Percentiles rank a stretch among this genome's conserved stretches.
phyloP scores from a whole-genome alignment of 257 asterid genomes.

The Solanum lycopersicoides region DNA sequence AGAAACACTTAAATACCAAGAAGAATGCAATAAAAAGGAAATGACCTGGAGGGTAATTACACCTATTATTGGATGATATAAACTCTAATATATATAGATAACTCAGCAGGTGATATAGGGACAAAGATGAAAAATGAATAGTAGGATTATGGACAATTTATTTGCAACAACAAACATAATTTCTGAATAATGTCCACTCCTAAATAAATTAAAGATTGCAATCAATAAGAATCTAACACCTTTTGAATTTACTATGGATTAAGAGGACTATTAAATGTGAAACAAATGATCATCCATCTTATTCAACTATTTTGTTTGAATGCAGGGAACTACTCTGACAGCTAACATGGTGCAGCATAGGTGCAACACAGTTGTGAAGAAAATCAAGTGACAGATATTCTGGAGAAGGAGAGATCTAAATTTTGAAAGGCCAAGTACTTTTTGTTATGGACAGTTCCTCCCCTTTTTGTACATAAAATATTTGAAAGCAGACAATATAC shows the following conservation, averaged over 20 bases:
- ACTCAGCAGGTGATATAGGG: not conserved
- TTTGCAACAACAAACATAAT: not conserved
- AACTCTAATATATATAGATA: not conserved
- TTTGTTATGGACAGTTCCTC: not conserved
- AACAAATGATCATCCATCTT: not conserved
- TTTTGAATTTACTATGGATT: not conserved
- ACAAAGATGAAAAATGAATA: not conserved
- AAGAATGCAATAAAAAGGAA: not conserved
- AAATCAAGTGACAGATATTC: not conserved
- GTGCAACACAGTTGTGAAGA: not conserved
- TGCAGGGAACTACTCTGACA: not conserved
- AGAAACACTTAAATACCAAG: too few species aligned
- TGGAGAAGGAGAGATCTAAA: not conserved
- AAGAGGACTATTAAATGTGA: not conserved
- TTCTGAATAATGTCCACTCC: not conserved
- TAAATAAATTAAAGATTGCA: not conserved
- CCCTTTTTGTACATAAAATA: not conserved
- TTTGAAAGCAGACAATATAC: not conserved
- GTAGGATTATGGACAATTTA: not conserved
- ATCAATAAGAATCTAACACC: not conserved
- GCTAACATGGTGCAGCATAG: not conserved
- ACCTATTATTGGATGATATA: not conserved
- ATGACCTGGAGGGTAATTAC: not conserved
- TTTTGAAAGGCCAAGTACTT: too few species aligned
- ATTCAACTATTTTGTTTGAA: not conserved